Percentiles rank a stretch among this genome's conserved stretches.
Evolutionary conservation across 306 rosid genomes (phyloP).

Genomic region (Corylus americana): DNA sequence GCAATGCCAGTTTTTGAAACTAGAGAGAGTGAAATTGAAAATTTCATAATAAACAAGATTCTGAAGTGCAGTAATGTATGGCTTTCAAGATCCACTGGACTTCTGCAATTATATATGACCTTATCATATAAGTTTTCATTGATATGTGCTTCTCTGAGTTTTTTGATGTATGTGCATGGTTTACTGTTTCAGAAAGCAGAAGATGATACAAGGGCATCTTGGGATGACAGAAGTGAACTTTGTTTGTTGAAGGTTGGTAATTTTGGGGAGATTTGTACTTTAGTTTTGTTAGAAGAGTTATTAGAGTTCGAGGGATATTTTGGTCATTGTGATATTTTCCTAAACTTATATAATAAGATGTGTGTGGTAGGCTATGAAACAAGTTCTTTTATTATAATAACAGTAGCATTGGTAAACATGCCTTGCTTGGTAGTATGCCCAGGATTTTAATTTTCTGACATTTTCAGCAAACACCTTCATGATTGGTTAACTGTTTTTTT

Average conservation of each 20-base stretch:
- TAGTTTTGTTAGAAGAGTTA: neutral
- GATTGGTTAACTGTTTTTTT: neutral
- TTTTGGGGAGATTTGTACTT: conserved; percentile 19
- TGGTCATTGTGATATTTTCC: too few relatives aligned
- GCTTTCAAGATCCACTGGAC: conserved; percentile 25
- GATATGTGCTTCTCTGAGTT: neutral
- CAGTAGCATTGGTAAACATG: conserved; percentile 3
- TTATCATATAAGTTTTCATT: conserved; percentile 30
- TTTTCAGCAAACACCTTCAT: neutral
- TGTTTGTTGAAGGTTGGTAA: conserved; percentile 84
- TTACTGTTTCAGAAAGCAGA: conserved; percentile 65
- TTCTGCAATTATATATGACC: conserved; percentile 24
- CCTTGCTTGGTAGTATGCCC: conserved; percentile 4
- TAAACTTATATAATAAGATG: too few relatives aligned
- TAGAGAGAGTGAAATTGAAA: conserved; percentile 79
- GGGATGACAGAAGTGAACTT: conserved; percentile 85
- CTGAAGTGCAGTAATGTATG: conserved; percentile 68
- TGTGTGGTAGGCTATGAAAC: too few relatives aligned
- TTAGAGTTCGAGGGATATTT: too few relatives aligned
- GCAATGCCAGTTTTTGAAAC: conserved; percentile 98
- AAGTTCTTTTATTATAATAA: conserved; percentile 14
- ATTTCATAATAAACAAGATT: conserved; percentile 70
- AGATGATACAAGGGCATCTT: conserved; percentile 48
- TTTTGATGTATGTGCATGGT: conserved; percentile 30
- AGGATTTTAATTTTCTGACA: conserved; percentile 11